phyloP scores from a whole-genome alignment of 2,329 filamentous ascomycete genomes.

The Nothophoma quercina region DNA sequence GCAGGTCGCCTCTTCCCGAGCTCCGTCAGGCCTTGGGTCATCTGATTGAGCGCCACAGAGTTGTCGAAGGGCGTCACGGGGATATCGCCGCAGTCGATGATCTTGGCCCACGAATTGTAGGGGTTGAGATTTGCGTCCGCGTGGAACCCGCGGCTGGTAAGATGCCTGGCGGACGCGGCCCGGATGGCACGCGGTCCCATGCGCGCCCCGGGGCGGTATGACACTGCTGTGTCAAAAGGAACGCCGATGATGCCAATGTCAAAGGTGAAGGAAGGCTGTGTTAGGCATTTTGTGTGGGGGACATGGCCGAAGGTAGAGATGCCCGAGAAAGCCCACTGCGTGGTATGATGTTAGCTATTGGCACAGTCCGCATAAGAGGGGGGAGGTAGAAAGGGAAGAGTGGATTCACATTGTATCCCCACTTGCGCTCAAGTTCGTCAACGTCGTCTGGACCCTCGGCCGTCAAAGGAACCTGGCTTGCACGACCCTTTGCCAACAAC shows the following conservation, averaged over 20 bases:
- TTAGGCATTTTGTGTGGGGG: too few relatives aligned
- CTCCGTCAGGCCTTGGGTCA: conserved; percentile 32
- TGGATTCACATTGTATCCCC: too few relatives aligned
- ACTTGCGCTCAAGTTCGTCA: too few relatives aligned
- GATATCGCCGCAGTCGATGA: conserved; percentile 38
- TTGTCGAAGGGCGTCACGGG: conserved; percentile 38
- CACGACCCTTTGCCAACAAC: too few relatives aligned
- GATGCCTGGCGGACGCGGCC: conserved; percentile 38
- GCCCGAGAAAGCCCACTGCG: too few relatives aligned
- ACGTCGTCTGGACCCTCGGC: too few relatives aligned
- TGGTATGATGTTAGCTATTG: too few relatives aligned
- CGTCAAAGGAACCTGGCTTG: too few relatives aligned
- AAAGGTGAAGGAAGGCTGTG: too few relatives aligned
- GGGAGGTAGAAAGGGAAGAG: too few relatives aligned
- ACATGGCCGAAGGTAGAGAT: too few relatives aligned
- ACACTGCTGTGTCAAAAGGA: conserved; percentile 45
- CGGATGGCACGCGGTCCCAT: conserved; percentile 46
- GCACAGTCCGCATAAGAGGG: too few relatives aligned
- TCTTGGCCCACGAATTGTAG: conserved; percentile 4
- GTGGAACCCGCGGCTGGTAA: conserved; percentile 27
- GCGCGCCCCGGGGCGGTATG: conserved; percentile 43
- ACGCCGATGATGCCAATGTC: conserved; percentile 25
- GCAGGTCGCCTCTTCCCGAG: conserved; percentile 21
- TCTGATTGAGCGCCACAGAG: conserved; percentile 34
- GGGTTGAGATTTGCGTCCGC: conserved; percentile 12